Evolutionary conservation across 2,329 filamentous ascomycete genomes (phyloP), one percentile per base, ranked within the genome.

Genomic region (Dactylella cylindrospora): DNA sequence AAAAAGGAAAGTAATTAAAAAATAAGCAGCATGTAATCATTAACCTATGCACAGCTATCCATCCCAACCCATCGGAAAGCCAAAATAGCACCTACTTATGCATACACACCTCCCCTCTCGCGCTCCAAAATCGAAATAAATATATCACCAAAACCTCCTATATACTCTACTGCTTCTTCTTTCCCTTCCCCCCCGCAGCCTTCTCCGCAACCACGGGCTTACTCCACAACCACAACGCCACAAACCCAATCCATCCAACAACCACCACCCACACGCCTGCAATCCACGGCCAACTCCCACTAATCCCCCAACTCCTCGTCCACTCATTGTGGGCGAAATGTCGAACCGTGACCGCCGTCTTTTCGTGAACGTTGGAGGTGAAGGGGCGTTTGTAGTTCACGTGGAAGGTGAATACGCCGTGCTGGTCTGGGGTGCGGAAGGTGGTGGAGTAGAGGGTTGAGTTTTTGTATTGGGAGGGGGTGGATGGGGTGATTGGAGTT

Each of bases 241-340:
- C 87, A 74, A 98, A 97, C 0, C 77, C 82, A 65, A 97, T 67
- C 80, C 90, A 98, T 5, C 90, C 93, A 8, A 77, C 78, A 51
- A 95, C 81, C 1, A 94, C 95, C 43, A 85, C 84, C 72, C 81
- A 86, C 62, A 97, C 87, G 60, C 93, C 91, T 0, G 84, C 80
- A 71, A 98, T 88, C 88, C 91, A 97, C 8, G 91, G 89, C 88
- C 89, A 97, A 2, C 90, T 91, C 33, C 85, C 90, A 64, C 81
- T 88, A 72, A 98, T 98, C 71, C 80, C 82, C 77, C 84, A 97
- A 73, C 88, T 94, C 69, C 93, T 82, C 25, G 90, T 88, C 82
- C 87, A 98, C 78, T 98, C 93, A 73, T 98, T 85, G 78, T 98
- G 93, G 5, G 93, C 93, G 75, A 95, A 93, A 77, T 98, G 93